Base-by-base conservation (phyloP, 257 asterid genomes). In the Primulina huaijiensis region DNA sequence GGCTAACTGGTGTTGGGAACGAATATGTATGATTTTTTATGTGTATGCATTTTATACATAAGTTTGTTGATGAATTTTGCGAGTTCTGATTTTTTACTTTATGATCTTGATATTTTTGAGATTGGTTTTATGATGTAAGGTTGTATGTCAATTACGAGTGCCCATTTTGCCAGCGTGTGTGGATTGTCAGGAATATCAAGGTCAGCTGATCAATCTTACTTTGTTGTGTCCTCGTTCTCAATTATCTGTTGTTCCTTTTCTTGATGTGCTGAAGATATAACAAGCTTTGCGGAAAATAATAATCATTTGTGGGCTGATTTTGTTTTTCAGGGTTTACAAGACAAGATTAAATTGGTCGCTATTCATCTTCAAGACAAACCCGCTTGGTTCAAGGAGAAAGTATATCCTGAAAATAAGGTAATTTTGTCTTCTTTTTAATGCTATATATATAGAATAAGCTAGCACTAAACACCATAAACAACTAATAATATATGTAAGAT, bases 351-450 rank as follows among this genome's bases (percentile, higher is more conserved):
- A 68, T 57, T 87, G 72, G 84, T 87, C 38, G 77, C 90, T 3
- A 78, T 85, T 71, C 83, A 83, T 53, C 89, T 87, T 31, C 77
- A 74, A 52, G 79, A 85, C 80, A 81, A 74, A 70, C 94, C 94
- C 40, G 69, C 67, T 78, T 87, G 90, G 94, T 81, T 77, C 71
- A 85, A 87, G 82, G 90, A 87, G 73, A 83, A 78, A 76, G 69
- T 85, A 23, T 85, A 79, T 62, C 74, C 94, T 30, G 80, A 71
- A 61, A 87, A 87, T 77, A 83, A 83, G 93, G 90, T 87, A 16
- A 57, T 53, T 19, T 53, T 19, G 8, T 23, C 53, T 46, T 55
- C 50, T 27, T 52, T 2, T 6, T 21, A 57, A 27, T 33, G 35
- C 35, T 27, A 33, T 6, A 23, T n/a, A 7, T 35, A 35, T 8